These are phyloP conservation scores for Geotrichum fermentans DNA, from an alignment of 1,139 yeast genomes.

Conservation along the genomic window DNA sequence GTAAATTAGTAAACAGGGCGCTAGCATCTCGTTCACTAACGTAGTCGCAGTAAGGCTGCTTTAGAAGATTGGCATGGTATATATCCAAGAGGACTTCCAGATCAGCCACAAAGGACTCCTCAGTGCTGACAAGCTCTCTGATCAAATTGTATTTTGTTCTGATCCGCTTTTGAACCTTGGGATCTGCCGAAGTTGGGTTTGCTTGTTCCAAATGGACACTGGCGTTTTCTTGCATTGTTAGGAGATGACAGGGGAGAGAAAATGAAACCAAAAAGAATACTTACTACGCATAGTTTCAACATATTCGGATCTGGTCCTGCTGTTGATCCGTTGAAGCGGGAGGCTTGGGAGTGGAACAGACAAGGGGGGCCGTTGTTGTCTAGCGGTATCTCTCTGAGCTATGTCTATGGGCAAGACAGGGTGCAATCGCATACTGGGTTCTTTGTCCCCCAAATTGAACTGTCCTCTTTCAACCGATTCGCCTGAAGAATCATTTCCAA, in stretches of 20 bases:
- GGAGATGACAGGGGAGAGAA: not conserved
- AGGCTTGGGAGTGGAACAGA: not conserved
- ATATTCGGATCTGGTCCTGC: not conserved
- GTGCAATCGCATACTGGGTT: not conserved
- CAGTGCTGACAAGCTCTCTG: conserved; percentile 38
- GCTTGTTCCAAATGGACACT: conserved; percentile 3
- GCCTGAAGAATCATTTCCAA: not conserved
- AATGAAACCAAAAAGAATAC: not conserved
- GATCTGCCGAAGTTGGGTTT: not conserved
- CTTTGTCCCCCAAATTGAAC: not conserved
- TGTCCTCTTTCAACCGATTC: not conserved
- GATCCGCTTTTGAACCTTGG: conserved; percentile 23
- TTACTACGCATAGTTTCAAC: not conserved
- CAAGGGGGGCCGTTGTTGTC: not conserved
- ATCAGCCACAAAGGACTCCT: conserved; percentile 36
- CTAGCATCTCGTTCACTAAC: conserved; percentile 32
- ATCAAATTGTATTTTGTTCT: conserved; percentile 31
- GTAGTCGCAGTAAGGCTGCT: conserved; percentile 29
- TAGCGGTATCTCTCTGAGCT: not conserved
- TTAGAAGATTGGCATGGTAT: conserved; percentile 28
- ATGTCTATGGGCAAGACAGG: too few relatives aligned
- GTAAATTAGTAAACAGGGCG: conserved; percentile 33
- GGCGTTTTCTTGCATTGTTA: not conserved
- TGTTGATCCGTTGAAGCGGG: not conserved
- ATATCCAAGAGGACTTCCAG: conserved; percentile 35